Conservation (phyloP, 2,329 filamentous ascomycete genomes). For the Plenodomus tracheiphilus region DNA sequence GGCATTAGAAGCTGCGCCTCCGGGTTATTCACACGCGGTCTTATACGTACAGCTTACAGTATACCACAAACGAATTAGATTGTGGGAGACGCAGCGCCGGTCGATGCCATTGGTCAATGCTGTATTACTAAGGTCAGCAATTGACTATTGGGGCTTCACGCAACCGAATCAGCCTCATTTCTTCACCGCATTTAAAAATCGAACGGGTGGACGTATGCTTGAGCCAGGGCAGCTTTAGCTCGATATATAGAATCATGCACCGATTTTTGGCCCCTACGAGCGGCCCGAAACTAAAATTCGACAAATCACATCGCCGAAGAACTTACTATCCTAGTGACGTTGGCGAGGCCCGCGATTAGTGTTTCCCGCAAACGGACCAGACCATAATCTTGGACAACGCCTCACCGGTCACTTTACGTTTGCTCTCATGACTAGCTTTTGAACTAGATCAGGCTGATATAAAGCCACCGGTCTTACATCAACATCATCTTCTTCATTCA, state of each 20-base stretch:
- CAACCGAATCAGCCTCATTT: conserved; percentile 8
- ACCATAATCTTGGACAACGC: conserved; percentile 2
- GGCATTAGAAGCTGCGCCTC: conserved; percentile 3
- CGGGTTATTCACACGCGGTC: not conserved
- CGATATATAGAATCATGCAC: not conserved
- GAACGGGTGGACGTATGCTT: not conserved
- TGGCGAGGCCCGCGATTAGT: conserved; percentile 7
- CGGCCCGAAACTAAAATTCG: conserved; percentile 2
- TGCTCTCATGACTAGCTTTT: conserved; percentile 7
- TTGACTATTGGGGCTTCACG: conserved; percentile 11
- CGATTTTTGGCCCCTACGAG: not conserved
- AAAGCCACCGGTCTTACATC: conserved; percentile 6
- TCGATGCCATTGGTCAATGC: conserved; percentile 6
- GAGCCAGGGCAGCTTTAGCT: not conserved
- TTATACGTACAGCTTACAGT: not conserved
- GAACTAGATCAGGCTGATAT: conserved; percentile 5
- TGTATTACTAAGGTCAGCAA: conserved; percentile 11
- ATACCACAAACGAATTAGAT: not conserved
- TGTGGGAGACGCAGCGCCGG: not conserved
- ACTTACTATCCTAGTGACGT: conserved; percentile 7
- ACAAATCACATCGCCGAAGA: conserved; percentile 9
- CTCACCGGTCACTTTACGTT: conserved; percentile 10
- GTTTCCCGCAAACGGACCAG: conserved; percentile 6
- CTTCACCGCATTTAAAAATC: conserved; percentile 5
- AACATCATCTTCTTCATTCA: not conserved